phyloP scores from a whole-genome alignment of 1,284 basidiomycete genomes.

The Cystobasidium sp. region DNA sequence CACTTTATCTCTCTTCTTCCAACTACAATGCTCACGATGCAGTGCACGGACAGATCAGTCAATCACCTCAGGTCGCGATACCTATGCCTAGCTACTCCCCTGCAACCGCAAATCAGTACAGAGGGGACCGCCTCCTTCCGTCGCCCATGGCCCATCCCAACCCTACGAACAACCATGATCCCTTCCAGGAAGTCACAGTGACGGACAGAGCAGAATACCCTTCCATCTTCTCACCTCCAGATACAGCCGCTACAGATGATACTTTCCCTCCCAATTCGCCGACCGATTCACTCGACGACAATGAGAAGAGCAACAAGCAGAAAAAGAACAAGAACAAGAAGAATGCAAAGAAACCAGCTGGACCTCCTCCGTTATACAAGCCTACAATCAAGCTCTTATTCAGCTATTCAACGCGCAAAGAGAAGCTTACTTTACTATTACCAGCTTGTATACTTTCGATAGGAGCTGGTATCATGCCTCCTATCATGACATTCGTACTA shows the following conservation, averaged over 20 bases:
- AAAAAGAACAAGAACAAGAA: not conserved
- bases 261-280: slow-evolving; percentile 6
- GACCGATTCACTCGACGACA: slow-evolving; percentile 8
- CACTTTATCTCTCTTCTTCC: not conserved
- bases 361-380: slow-evolving; percentile 36
- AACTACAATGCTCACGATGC: not conserved
- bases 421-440: slow-evolving; percentile 58
- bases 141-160: slow-evolving; percentile 18
- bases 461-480: slow-evolving; percentile 75
- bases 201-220: not conserved
- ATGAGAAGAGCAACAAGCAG: not conserved
- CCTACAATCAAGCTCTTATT: slow-evolving; percentile 40
- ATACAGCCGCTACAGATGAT: slow-evolving; percentile 10
- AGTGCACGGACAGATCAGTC: not conserved
- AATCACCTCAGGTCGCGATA: not conserved
- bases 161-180: not conserved
- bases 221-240: slow-evolving; percentile 24
- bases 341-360: slow-evolving; percentile 19
- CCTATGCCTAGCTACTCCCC: slow-evolving; percentile 1
- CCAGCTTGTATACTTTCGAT: slow-evolving; percentile 75
- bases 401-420: slow-evolving; percentile 30
- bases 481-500: slow-evolving; percentile 90
- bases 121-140: slow-evolving; percentile 7
- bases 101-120: not conserved
- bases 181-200: slow-evolving; percentile 14